Percentiles rank a stretch among this genome's conserved stretches.
Evolutionary conservation across 2,329 filamentous ascomycete genomes (phyloP).

Genomic region (Aspergillus candidus): DNA sequence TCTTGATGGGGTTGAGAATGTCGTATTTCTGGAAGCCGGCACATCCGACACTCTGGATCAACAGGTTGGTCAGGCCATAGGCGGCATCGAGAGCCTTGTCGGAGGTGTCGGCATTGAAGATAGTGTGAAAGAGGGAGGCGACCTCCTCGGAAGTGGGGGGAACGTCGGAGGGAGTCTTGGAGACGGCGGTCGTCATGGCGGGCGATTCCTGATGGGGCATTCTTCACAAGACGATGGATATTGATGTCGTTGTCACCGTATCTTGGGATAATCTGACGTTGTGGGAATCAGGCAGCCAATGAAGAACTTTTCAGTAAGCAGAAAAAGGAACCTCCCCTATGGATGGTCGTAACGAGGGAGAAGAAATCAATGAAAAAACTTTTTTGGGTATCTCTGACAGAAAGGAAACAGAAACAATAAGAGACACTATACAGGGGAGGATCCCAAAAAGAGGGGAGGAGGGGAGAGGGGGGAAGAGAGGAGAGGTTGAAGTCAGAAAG

Average conservation of each 20-base stretch:
- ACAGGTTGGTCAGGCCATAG: constrained; percentile 58
- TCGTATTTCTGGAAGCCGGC: constrained; percentile 58
- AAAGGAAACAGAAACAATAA: constrained; percentile 6
- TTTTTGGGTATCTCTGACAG: not conserved
- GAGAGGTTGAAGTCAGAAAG: not conserved
- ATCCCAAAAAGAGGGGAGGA: constrained; percentile 3
- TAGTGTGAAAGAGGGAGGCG: constrained; percentile 56
- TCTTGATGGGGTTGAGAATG: constrained; percentile 58
- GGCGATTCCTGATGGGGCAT: constrained; percentile 45
- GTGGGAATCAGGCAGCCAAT: too few species aligned
- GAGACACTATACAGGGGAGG: constrained; percentile 5
- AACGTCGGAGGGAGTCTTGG: constrained; percentile 40
- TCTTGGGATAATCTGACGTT: not conserved
- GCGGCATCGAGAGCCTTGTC: constrained; percentile 62
- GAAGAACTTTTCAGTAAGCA: not conserved
- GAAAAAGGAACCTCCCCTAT: constrained; percentile 1
- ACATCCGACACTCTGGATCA: constrained; percentile 60
- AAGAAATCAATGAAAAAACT: not conserved
- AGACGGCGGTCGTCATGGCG: constrained; percentile 43
- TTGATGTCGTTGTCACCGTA: not conserved
- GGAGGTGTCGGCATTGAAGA: constrained; percentile 65
- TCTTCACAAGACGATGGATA: constrained; percentile 14
- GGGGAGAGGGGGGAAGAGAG: constrained; percentile 2
- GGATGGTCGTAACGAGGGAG: not conserved
- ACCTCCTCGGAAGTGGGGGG: constrained; percentile 63